Evolutionary conservation across 139 green algal genomes (phyloP).

Genomic region (Tetraselmis striata): DNA sequence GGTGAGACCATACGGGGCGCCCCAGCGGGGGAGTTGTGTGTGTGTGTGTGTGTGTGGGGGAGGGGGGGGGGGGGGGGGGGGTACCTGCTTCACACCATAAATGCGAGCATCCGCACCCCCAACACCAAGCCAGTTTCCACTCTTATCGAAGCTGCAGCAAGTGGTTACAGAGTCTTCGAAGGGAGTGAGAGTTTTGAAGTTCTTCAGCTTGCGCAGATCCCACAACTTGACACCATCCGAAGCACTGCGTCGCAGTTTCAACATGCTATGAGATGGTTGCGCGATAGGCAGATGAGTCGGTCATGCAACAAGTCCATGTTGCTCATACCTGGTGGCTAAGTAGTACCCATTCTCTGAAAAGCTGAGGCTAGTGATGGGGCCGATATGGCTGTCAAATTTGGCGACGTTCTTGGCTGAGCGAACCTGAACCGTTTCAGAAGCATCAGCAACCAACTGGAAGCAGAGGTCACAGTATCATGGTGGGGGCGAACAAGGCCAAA

Average conservation of each 20-base stretch:
- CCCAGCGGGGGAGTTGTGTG: too few relatives aligned
- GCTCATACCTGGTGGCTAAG: constrained; percentile 52
- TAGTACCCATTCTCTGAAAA: constrained; percentile 95
- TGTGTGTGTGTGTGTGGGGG: too few relatives aligned
- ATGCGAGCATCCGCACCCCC: constrained; percentile 3
- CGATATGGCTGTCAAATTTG: constrained; percentile 67
- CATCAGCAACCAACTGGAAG: neutral
- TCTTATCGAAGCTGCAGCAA: constrained; percentile 6
- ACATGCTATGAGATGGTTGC: neutral
- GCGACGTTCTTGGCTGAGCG: constrained; percentile 46
- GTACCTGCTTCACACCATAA: constrained; percentile 6
- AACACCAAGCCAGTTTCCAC: constrained; percentile 15
- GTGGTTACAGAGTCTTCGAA: neutral
- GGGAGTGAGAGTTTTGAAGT: constrained; percentile 30
- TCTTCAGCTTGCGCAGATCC: constrained; percentile 95
- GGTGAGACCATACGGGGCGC: too few relatives aligned
- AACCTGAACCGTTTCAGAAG: neutral
- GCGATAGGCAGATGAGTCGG: neutral
- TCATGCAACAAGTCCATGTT: neutral
- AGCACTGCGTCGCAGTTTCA: constrained; percentile 22
- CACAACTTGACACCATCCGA: constrained; percentile 88
- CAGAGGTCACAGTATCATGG: too few relatives aligned
- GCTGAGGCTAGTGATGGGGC: constrained; percentile 51
- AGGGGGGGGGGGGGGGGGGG: too few relatives aligned
- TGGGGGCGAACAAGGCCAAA: constrained; percentile 16